Evolutionary conservation across 2,329 filamentous ascomycete species (phyloP).

Genomic region (Paracoccidioides brasiliensis): DNA sequence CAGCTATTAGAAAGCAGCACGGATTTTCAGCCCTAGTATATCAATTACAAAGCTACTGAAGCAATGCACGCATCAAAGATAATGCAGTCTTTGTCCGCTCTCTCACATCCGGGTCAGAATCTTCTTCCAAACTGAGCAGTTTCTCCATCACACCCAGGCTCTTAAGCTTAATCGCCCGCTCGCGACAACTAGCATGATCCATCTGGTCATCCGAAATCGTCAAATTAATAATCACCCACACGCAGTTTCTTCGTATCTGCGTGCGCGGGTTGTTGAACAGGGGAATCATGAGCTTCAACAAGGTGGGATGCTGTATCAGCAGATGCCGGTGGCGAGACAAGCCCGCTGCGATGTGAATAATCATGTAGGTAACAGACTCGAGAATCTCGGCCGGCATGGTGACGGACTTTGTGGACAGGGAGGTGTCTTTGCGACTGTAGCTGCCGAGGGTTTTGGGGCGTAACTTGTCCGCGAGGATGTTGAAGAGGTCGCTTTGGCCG

Average conservation of each 20-base stretch:
- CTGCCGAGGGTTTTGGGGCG: slow-evolving; percentile 35
- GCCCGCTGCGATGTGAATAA: slow-evolving; percentile 81
- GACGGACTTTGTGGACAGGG: slow-evolving; percentile 14
- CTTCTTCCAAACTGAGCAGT: slow-evolving; percentile 50
- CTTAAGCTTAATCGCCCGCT: slow-evolving; percentile 56
- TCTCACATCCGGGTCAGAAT: slow-evolving; percentile 66
- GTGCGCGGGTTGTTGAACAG: slow-evolving; percentile 62
- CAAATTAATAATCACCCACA: slow-evolving; percentile 76
- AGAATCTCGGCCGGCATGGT: slow-evolving; percentile 50
- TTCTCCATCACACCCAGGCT: slow-evolving; percentile 57
- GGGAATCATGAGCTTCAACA: slow-evolving; percentile 59
- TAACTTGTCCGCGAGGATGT: slow-evolving; percentile 67
- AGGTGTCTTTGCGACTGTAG: slow-evolving; percentile 12
- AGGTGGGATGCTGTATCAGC: slow-evolving; percentile 60
- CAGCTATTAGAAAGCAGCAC: background rate
- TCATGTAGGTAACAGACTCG: slow-evolving; percentile 62
- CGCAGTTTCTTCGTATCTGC: slow-evolving; percentile 63
- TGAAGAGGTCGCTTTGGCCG: slow-evolving; percentile 65
- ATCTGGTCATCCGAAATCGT: slow-evolving; percentile 64
- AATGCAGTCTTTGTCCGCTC: slow-evolving; percentile 72
- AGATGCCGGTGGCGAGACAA: slow-evolving; percentile 63
- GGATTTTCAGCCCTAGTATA: too few species aligned
- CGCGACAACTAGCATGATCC: slow-evolving; percentile 51
- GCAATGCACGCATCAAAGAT: slow-evolving; percentile 45
- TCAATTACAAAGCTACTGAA: background rate